Base-by-base conservation (phyloP, 2,329 filamentous ascomycete species). In the Fusarium sp. region DNA sequence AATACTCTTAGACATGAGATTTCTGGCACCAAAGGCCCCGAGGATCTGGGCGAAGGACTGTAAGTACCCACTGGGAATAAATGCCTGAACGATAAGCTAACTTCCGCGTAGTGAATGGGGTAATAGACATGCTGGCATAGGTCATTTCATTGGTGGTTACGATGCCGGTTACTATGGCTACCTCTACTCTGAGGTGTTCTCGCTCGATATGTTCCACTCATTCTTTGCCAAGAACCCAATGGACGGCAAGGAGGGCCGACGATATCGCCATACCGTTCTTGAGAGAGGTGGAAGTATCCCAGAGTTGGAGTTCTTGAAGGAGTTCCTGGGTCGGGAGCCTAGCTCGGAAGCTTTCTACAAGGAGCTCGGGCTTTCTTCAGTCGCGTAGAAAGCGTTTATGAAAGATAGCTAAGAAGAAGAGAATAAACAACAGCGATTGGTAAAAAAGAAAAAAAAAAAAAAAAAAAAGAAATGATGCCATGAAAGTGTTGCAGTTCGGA, bases 111-210 rank as follows among this genome's bases (percentile, higher is more conserved):
- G 87, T 78, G 85, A 86, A 66, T 94, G 92, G 92, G 93, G 92
- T 42, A 88, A 94, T 74, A 92, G 93, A 15, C 89, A 95, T 77
- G 92, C 92, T 9, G 93, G 90, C 0, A 95, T 96, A 77, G 92
- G 93, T 18, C 93, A 96, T 81, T 85, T 95, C 70, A 93, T 95
- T 66, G 92, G 92, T 57, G 93, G 93, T 4, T 96, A 96, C 77
- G 93, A 95, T 80, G 93, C 93, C 33, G 92, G 93, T 45, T 95
- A 95, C 83, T 96, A 96, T 80, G 89, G 90, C 75, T 92, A 92
- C 78, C 82, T 92, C 37, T 91, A 88, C 70, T 93, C 91, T 2
- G 88, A 93, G 79, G 93, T 96, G 20, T 96, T 95, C 82, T 93
- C 90, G 26, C 88, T 91, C 30, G 93, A 97, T 81, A 95, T 97